Base-by-base conservation (phyloP, 352 stramenopile genomes). In the Globisporangium camurandrum region DNA sequence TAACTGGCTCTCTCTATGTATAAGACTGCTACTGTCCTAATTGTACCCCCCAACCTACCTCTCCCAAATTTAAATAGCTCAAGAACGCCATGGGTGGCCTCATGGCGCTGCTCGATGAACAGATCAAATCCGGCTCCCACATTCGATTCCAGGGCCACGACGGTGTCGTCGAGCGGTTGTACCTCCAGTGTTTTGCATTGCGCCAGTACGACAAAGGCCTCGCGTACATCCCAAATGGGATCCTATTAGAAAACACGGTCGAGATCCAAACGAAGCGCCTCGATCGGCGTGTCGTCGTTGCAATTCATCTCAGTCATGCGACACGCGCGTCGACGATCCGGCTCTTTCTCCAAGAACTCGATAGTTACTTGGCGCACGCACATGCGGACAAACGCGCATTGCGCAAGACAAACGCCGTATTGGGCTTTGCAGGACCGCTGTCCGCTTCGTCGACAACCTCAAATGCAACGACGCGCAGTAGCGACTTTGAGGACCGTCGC, bases 71-170 rank as follows among this genome's bases (percentile, higher is more conserved):
- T 8, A 14, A 27, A n/a, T 51, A 92, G 82, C 60, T 90, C 28
- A 88, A 88, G 40, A 93, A 93, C 55, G 84, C 86, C 16, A 86
- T 93, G 66, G 82, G 82, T 31, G 82, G 82, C 10, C 55, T 93
- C 12, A 81, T 91, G 59, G 69, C 78, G 33, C 64, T 93, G 44
- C 66, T 89, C 38, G 82, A 93, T 27, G 82, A 93, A 47, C 79
- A 88, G 61, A 73, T 93, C 57, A 87, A 88, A 43, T 88, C 71
- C 52, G 82, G 82, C 12, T 64, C 65, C 16, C 78, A 91, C 46
- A 67, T 93, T 6, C 68, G 66, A 9, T 88, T 93, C 36, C 69
- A 83, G 34, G 75, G 71, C 30, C 77, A 89, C 55, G 71, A 89
- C 61, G 82, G 82, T n/a, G 74, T 89, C 17, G 71, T 93, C 23